phyloP scores from a whole-genome alignment of 345 rosid genomes.

The Moricandia arvensis region DNA sequence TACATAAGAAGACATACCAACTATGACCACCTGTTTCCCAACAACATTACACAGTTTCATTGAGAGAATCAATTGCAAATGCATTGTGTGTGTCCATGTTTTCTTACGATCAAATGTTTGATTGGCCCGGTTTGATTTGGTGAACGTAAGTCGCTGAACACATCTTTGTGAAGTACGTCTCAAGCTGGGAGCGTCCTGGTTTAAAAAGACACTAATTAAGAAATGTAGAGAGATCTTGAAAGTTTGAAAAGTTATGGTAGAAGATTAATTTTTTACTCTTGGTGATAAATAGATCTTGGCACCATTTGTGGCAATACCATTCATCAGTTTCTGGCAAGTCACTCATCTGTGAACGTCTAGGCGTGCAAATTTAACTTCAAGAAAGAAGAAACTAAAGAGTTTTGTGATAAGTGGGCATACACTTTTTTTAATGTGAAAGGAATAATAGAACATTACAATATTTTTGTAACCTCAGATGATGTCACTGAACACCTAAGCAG shows the following conservation, averaged over 20 bases:
- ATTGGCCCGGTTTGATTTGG: slow-evolving; percentile 54
- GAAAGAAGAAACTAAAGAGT: slow-evolving; percentile 12
- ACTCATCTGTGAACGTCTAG: slow-evolving; percentile 57
- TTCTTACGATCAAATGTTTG: slow-evolving; percentile 61
- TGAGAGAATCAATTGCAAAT: background rate
- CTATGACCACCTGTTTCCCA: slow-evolving; percentile 48
- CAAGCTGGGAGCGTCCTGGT: slow-evolving; percentile 67
- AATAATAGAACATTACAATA: background rate
- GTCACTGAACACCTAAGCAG: slow-evolving; percentile 48
- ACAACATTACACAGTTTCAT: background rate
- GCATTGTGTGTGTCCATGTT: background rate
- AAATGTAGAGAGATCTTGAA: background rate
- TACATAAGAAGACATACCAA: slow-evolving; percentile 43
- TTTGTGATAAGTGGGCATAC: background rate
- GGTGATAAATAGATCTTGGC: slow-evolving; percentile 64
- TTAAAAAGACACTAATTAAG: background rate
- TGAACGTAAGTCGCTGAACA: slow-evolving; percentile 51
- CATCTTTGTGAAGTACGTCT: slow-evolving; percentile 43
- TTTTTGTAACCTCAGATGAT: slow-evolving; percentile 48
- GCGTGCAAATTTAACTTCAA: slow-evolving; percentile 55
- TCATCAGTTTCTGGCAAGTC: slow-evolving; percentile 67
- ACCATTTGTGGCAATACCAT: slow-evolving; percentile 78
- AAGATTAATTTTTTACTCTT: slow-evolving; percentile 45
- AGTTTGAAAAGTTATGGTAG: background rate
- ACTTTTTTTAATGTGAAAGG: background rate